Conservation (phyloP, 2,329 filamentous ascomycete species). For the Clonostachys chloroleuca region DNA sequence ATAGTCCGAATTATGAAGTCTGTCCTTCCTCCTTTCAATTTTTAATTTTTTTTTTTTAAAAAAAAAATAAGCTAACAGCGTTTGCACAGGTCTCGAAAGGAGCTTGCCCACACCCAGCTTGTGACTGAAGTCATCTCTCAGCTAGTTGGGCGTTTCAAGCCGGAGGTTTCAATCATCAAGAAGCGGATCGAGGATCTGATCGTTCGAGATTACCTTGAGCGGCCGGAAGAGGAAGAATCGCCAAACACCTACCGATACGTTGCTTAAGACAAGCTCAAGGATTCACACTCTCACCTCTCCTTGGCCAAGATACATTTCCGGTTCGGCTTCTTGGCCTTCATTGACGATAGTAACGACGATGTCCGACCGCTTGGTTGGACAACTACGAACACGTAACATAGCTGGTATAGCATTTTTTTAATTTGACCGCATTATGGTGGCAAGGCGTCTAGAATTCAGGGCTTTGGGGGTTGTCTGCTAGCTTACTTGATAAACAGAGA, state of each 20-base stretch:
- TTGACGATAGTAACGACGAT: no score
- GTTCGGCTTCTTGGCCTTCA: no score
- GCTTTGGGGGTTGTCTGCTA: no score
- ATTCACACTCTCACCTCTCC: no score
- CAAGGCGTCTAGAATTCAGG: no score
- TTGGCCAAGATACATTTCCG: no score
- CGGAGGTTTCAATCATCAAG: slow-evolving; percentile 75
- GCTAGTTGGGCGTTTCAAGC: slow-evolving; percentile 65
- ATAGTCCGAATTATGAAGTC: slow-evolving; percentile 86
- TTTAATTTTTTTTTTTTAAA: no score
- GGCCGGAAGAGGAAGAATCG: slow-evolving; percentile 60
- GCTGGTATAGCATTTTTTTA: no score
- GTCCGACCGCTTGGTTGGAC: no score
- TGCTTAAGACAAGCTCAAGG: slow-evolving; percentile 39
- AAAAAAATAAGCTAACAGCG: slow-evolving; percentile 19
- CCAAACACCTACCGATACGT: slow-evolving; percentile 67
- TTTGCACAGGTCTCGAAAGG: slow-evolving; percentile 62
- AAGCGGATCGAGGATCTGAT: slow-evolving; percentile 76
- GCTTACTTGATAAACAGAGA: no score
- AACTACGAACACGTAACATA: no score
- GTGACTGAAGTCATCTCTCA: slow-evolving; percentile 70
- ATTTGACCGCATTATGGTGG: no score
- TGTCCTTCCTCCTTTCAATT: slow-evolving; percentile 21
- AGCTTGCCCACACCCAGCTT: slow-evolving; percentile 64
- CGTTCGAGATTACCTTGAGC: slow-evolving; percentile 72